Conservation (phyloP, 495 filamentous ascomycete species). For the Pyrenula massariospora region DNA sequence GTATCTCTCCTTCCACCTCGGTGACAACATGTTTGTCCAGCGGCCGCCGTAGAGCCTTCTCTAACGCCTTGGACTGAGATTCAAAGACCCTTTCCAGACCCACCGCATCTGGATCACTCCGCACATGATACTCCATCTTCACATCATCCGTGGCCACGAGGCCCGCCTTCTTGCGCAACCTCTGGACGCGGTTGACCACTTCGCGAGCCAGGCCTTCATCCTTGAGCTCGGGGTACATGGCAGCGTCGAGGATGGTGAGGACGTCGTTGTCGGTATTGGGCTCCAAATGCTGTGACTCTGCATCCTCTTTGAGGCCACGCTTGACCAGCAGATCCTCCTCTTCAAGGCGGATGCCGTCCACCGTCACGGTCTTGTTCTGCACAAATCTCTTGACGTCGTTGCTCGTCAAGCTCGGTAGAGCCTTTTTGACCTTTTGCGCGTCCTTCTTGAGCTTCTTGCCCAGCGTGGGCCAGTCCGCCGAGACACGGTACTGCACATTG, state of each 20-base stretch:
- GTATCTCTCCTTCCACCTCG: constrained; percentile 49
- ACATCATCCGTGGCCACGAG: constrained; percentile 74
- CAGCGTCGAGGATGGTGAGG: constrained; percentile 68
- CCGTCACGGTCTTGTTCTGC: constrained; percentile 53
- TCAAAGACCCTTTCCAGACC: constrained; percentile 66
- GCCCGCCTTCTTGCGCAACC: constrained; percentile 71
- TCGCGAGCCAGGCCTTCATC: constrained; percentile 70
- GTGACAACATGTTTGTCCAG: constrained; percentile 63
- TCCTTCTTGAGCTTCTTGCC: constrained; percentile 97
- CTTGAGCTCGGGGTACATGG: constrained; percentile 59
- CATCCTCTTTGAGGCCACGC: constrained; percentile 56
- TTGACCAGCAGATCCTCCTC: constrained; percentile 77
- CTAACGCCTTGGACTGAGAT: constrained; percentile 52
- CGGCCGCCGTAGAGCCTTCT: constrained; percentile 69
- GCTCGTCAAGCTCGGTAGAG: constrained; percentile 65
- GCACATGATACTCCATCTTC: constrained; percentile 69
- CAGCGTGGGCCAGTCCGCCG: constrained; percentile 84
- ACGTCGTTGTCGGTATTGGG: constrained; percentile 77
- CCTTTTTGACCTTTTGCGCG: constrained; percentile 79
- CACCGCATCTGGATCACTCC: constrained; percentile 64
- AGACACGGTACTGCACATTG: constrained; percentile 78
- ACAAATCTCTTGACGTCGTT: constrained; percentile 69
- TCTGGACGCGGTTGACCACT: constrained; percentile 73
- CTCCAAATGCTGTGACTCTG: constrained; percentile 58
- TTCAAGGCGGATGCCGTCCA: constrained; percentile 73